A percentile compares a stretch with the other conserved stretches of the same genome.
phyloP scores from a whole-genome alignment of 495 filamentous ascomycete species.

The Ramalina intermedia region DNA sequence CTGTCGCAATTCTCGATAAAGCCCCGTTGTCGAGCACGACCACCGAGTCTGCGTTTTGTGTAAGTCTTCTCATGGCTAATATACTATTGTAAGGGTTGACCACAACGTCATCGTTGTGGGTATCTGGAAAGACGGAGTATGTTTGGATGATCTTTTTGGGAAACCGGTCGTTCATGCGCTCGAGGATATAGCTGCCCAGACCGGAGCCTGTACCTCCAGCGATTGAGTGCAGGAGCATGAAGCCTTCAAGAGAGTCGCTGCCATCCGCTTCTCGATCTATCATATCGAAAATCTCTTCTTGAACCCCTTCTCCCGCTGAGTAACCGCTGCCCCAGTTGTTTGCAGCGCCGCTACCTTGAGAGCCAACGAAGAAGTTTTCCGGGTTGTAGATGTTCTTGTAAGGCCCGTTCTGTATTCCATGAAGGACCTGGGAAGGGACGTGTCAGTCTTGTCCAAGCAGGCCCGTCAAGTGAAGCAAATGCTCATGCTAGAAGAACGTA shows the following conservation, averaged over 20 bases:
- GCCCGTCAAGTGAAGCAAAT: not conserved
- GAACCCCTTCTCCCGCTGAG: constrained; percentile 75
- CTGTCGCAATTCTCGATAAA: constrained; percentile 82
- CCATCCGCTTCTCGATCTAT: constrained; percentile 97
- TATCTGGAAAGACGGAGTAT: constrained; percentile 95
- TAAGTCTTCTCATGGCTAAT: constrained; percentile 76
- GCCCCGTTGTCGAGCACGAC: constrained; percentile 94
- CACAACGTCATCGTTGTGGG: constrained; percentile 58
- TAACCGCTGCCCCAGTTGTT: constrained; percentile 98
- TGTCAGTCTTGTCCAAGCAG: not conserved
- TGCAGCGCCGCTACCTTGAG: constrained; percentile 80
- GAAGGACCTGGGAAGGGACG: constrained; percentile 49
- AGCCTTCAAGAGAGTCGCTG: constrained; percentile 92
- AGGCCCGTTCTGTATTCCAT: constrained; percentile 77
- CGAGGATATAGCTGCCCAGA: constrained; percentile 85
- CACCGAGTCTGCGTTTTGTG: constrained; percentile 93
- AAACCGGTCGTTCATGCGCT: constrained; percentile 91
- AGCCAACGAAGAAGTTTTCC: constrained; percentile 92
- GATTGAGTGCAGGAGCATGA: constrained; percentile 97
- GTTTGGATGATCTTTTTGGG: constrained; percentile 99
- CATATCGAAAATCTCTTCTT: constrained; percentile 98
- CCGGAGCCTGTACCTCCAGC: constrained; percentile 94
- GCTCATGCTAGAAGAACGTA: constrained; percentile 24
- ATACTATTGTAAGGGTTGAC: constrained; percentile 98
- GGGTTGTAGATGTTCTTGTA: constrained; percentile 99